phyloP scores from a whole-genome alignment of 140 eudicot species.

The Stevia rebaudiana region DNA sequence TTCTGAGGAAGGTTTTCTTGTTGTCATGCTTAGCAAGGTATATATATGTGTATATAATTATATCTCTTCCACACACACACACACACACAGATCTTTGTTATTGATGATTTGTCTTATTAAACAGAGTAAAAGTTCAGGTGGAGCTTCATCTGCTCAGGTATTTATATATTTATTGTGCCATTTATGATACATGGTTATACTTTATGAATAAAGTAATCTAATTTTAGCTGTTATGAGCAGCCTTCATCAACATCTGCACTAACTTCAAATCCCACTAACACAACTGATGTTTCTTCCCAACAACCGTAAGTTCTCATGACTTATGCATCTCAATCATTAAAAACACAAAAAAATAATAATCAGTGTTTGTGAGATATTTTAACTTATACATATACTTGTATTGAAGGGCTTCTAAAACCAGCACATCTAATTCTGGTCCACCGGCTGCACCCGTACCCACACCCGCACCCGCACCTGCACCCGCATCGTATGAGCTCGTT shows the following conservation, averaged over 20 bases:
- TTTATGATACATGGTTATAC: background rate
- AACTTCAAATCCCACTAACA: conserved; percentile 39
- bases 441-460: conserved; percentile 28
- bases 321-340: background rate
- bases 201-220: conserved; percentile 13
- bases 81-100: background rate
- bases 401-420: conserved; percentile 46
- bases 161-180: background rate
- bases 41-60: background rate
- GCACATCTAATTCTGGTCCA: conserved; percentile 44
- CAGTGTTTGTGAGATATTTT: conserved; percentile 2
- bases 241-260: conserved; percentile 41
- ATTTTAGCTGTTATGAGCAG: conserved; percentile 32
- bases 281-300: conserved; percentile 38
- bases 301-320: conserved; percentile 39
- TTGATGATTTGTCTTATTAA: background rate
- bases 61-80: background rate
- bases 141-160: conserved; percentile 77
- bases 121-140: conserved; percentile 74
- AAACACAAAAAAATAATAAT: background rate
- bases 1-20: conserved; percentile 92
- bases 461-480: conserved; percentile 26
- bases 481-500: conserved; percentile 35
- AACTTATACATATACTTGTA: conserved; percentile 1
- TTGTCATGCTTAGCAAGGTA: conserved; percentile 99